Evolutionary conservation across 2,329 filamentous ascomycete genomes (phyloP), one percentile per base, ranked within the genome.

Genomic region (Diaporthe vexans): DNA sequence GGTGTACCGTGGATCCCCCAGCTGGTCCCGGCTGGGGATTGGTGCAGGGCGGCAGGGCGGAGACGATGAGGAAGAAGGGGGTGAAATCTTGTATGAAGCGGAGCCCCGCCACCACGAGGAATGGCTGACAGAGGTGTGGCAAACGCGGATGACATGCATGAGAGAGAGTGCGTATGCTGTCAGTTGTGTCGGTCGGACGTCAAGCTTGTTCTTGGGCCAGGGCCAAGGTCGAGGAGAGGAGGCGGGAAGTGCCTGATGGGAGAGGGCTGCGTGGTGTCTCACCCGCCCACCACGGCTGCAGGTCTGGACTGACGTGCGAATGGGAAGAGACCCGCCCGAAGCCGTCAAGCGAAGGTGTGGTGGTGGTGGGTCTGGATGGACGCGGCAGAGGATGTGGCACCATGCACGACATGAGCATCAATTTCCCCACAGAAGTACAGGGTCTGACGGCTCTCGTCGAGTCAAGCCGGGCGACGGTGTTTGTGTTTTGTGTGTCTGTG

Each of bases 271-370:
- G 26, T 65, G 61, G 61, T 67, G 61, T 52, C 61, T 52, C 43
- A 51, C 61, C 43, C 11, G 46, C 43, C 46, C 61, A 63, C 40
- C 24, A 29, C 59, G 40, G 59, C 59, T 63, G 59, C 59, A 63
- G 26, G 40, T 26, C 24, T 63, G 24, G 26, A 24, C 10, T 21
- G 40, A 59, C 29, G 54, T 59, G 46, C 54, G 56, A 71, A 59
- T 59, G 56, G 68, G 54, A 71, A 51, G 54, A 52, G 54, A 35
- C 15, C 68, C 68, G 68, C 21, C 29, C 46, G 43, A 19, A 46
- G 51, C 43, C 68, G 68, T 71, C 46, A 71, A 52, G 68, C 68
- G 56, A 61, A 59, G 29, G 56, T 71, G 40, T 71, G 54, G 8
- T 37, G 68, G 40, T 26, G 15, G 43, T 43, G 40, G 19, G 29